Evolutionary conservation across 164 flowering plant species (phyloP).

Genomic region (Aristolochia fimbriata): DNA sequence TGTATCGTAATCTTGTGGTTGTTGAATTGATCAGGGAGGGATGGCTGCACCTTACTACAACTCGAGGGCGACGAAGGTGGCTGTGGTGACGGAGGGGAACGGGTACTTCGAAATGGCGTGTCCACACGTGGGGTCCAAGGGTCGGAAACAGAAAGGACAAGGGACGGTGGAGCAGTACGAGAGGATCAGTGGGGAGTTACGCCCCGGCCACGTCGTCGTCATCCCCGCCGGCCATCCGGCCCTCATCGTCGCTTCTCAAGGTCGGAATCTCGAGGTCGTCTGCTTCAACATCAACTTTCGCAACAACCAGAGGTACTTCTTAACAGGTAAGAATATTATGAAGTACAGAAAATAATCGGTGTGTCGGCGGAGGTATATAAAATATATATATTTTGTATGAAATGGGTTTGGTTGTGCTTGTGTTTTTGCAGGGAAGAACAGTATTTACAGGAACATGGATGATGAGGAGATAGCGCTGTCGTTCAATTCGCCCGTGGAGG

Average conservation of each 20-base stretch:
- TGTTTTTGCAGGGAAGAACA: conserved; percentile 25
- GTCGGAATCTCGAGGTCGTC: conserved; percentile 35
- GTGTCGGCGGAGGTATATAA: no score
- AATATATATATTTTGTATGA: no score
- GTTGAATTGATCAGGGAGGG: no score
- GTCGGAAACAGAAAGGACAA: background rate
- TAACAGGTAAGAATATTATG: conserved; percentile 22
- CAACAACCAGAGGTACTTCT: conserved; percentile 27
- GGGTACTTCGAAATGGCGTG: conserved; percentile 43
- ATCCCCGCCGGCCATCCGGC: conserved; percentile 63
- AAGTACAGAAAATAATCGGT: no score
- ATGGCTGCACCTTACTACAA: conserved; percentile 37
- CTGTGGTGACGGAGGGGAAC: conserved; percentile 26
- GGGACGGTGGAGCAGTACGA: background rate
- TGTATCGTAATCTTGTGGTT: no score
- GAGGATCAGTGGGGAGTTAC: conserved; percentile 8
- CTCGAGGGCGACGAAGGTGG: conserved; percentile 22
- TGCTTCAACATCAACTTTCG: conserved; percentile 44
- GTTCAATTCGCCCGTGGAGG: conserved; percentile 17
- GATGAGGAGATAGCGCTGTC: conserved; percentile 47
- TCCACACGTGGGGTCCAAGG: conserved; percentile 24
- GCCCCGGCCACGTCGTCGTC: conserved; percentile 19
- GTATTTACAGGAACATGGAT: conserved; percentile 27
- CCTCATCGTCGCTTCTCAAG: conserved; percentile 27
- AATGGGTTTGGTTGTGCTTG: no score